Percentiles rank a stretch among this genome's conserved stretches.
These are phyloP conservation scores for Linanthus parryae DNA, from an alignment of 148 eudicot species.

Conservation along the genomic window DNA sequence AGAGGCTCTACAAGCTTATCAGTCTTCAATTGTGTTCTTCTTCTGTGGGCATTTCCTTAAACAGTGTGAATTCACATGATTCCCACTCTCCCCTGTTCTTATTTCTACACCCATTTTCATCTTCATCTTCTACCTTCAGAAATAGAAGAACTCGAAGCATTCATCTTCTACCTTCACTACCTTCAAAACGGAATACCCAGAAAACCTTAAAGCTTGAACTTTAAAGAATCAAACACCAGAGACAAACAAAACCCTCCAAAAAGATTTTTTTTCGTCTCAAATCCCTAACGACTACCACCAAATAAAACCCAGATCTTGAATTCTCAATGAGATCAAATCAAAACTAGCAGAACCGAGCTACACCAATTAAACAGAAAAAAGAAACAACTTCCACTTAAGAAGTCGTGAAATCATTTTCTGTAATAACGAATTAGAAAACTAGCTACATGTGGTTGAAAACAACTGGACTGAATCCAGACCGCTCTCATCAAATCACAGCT, in stretches of 20 bases:
- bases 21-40: too few species aligned
- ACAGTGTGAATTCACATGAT: too few species aligned
- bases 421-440: neutral
- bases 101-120: too few species aligned
- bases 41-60: too few species aligned
- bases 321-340: neutral
- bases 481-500: conserved; percentile 12
- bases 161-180: conserved; percentile 16
- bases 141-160: conserved; percentile 61
- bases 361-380: conserved; percentile 6
- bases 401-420: too few species aligned
- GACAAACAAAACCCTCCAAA: neutral
- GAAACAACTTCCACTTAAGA: neutral
- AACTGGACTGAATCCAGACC: conserved; percentile 27
- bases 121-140: conserved; percentile 79
- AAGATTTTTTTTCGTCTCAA: conserved; percentile 3
- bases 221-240: neutral
- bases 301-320: neutral
- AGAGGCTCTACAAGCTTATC: too few species aligned
- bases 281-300: conserved; percentile 9
- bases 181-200: conserved; percentile 8
- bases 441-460: conserved; percentile 7
- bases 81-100: too few species aligned
- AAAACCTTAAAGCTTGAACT: neutral
- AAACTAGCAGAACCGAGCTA: neutral